Evolutionary conservation across 768 basidiomycete genomes (phyloP), one percentile per base, ranked within the genome.

Genomic region (Lentinula lateritia): DNA sequence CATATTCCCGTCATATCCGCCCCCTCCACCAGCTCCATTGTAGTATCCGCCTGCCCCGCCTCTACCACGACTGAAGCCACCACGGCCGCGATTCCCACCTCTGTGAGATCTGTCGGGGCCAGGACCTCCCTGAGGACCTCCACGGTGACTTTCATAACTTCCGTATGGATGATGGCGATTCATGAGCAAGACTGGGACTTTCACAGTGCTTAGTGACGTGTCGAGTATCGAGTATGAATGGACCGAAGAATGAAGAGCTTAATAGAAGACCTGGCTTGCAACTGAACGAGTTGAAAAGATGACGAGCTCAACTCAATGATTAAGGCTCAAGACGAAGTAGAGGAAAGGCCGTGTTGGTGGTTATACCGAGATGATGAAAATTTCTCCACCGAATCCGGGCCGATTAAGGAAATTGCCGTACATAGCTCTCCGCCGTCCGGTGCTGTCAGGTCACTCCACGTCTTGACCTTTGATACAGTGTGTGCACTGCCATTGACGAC

Each of bases 101-200:
- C 86, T 82, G 77, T 87, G 80, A 64, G 84, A 83, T 78, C 92
- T 83, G 76, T 90, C 89, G 70, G 85, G 86, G 61, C 89, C 89
- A 66, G 85, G 84, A 68, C 84, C 85, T 64, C 80, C 75, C 45
- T 85, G 83, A 63, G 83, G 79, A 61, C 86, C 88, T 52, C 88
- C 88, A 71, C 90, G 84, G 68, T 77, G 74, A 43, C 79, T 74
- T 60, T 77, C 76, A 62, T 69, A 62, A 52, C 80, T 81, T 67
- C 84, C 83, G 76, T 94, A 94, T 28, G 92, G 92, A 83, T 93
- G 90, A 76, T 93, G 92, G 70, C 92, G 90, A 76, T 92, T 91
- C 92, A 94, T 68, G 66, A 55, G 68, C 66, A 68, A 52, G 57
- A 65, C 57, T 63, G 64, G 53, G 10, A 28, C 13, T 50, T 63